These are phyloP conservation scores for Massariosphaeria phaeospora DNA, from an alignment of 495 filamentous ascomycete genomes.

Conservation along the genomic window DNA sequence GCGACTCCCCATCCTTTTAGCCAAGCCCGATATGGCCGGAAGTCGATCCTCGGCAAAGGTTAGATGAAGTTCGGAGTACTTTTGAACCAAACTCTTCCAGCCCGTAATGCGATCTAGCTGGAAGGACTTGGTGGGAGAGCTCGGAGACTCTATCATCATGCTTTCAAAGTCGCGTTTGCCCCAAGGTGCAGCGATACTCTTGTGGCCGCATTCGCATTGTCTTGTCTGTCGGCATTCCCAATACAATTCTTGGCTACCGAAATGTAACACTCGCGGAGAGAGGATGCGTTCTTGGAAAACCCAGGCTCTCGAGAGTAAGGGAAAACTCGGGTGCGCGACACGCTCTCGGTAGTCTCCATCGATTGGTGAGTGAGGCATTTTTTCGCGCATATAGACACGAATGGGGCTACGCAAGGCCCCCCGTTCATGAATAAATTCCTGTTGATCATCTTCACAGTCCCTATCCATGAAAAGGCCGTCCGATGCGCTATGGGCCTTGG, in stretches of 20 bases:
- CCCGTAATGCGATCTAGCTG: neutral
- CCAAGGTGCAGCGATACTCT: neutral
- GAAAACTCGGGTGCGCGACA: neutral
- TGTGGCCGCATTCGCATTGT: conserved; percentile 7
- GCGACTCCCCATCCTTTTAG: neutral
- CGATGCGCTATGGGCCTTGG: neutral
- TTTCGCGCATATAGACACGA: neutral
- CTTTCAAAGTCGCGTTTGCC: neutral
- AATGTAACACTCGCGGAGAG: conserved; percentile 15
- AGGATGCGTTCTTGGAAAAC: conserved; percentile 27
- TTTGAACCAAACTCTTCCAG: conserved; percentile 2
- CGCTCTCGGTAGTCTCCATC: neutral
- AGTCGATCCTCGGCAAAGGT: conserved; percentile 9
- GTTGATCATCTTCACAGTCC: neutral
- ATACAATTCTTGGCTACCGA: neutral
- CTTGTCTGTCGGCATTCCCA: conserved; percentile 2
- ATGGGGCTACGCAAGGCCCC: neutral
- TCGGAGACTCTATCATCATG: neutral
- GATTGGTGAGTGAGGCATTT: neutral
- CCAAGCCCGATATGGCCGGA: conserved; percentile 11
- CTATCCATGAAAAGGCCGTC: neutral
- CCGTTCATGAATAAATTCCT: neutral
- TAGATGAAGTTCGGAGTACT: conserved; percentile 1
- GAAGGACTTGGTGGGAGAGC: neutral
- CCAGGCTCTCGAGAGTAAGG: conserved; percentile 7